Base-by-base conservation (phyloP, 257 asterid species). In the Nicotiana noctiflora region DNA sequence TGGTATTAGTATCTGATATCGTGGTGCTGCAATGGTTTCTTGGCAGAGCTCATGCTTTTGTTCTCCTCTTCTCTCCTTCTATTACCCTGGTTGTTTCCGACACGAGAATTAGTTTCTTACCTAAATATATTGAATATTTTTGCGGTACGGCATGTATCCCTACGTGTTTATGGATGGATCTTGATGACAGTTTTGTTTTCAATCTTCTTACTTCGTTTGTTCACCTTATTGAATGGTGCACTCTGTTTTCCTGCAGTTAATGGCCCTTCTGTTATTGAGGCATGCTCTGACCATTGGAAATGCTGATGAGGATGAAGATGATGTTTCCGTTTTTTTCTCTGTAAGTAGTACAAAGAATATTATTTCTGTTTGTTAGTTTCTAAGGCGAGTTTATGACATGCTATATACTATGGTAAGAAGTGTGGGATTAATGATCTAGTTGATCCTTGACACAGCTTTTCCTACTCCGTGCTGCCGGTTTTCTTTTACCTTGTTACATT, bases 251-350 rank as follows among this genome's bases (percentile, higher is more conserved):
- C 85, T 74, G 49, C 84, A 88, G 92, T 68, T 88, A 75, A 82
- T 88, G 88, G 90, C 90, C 65, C 89, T 88, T 82, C 87, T 88
- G 62, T 87, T 88, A 68, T 75, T 88, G 83, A 88, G 90, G 84
- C 92, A 88, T 57, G 87, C 92, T 82, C 78, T 88, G 77, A 81
- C 77, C 17, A 72, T 85, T 61, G 89, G 89, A 84, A 70, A 87
- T 75, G 86, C 81, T 46, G 88, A 86, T 40, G 87, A 80, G 19
- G 89, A 85, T 29, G 92, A 88, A 13, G 89, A 86, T 82, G 91
- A 88, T 64, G 75, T 84, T 74, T 85, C 88, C 17, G 83, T 90
- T 57, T 82, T 88, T 82, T 87, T 88, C 79, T 74, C 89, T 8
- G 92, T 88, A 87, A 67, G 90, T 81, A 77, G 31, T 23, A 21